These are phyloP conservation scores for Hypoxylon sp. DNA, from an alignment of 2,329 filamentous ascomycete genomes.

Conservation along the genomic window DNA sequence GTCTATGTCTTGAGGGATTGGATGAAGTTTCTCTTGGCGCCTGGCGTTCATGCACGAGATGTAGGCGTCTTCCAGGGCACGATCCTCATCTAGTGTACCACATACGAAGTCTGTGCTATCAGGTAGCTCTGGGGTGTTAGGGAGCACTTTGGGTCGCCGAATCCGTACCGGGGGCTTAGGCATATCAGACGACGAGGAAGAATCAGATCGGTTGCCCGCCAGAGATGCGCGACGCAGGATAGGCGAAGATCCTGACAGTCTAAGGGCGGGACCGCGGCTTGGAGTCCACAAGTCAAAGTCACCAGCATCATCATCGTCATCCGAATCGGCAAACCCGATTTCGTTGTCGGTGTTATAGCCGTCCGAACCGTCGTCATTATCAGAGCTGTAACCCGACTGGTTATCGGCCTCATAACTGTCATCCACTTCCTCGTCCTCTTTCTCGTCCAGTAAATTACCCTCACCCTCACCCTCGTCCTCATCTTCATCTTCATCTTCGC, in stretches of 20 bases:
- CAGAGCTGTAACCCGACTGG: conserved; percentile 71
- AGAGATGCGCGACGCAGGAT: conserved; percentile 53
- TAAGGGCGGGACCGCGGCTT: conserved; percentile 51
- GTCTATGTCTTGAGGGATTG: conserved; percentile 95
- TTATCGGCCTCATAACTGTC: conserved; percentile 64
- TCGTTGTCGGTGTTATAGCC: conserved; percentile 81
- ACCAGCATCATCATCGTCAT: conserved; percentile 72
- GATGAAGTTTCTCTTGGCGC: conserved; percentile 80
- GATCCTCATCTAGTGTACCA: conserved; percentile 94
- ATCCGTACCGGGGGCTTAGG: conserved; percentile 46
- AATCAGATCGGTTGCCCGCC: conserved; percentile 64
- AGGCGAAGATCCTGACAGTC: conserved; percentile 49
- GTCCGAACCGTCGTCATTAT: conserved; percentile 62
- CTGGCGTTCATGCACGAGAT: conserved; percentile 83
- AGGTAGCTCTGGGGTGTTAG: conserved; percentile 81
- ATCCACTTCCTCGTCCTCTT: conserved; percentile 61
- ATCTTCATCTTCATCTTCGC: conserved; percentile 58
- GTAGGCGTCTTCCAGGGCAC: conserved; percentile 93
- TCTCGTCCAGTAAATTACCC: too few relatives aligned
- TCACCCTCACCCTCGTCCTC: conserved; percentile 57
- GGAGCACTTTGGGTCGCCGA: conserved; percentile 64
- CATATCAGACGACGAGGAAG: conserved; percentile 62
- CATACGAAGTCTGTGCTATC: conserved; percentile 99
- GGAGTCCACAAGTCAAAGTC: conserved; percentile 69
- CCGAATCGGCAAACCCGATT: conserved; percentile 73